Evolutionary conservation across 2,329 filamentous ascomycete genomes (phyloP).

Genomic region (Elsinoe perseae): DNA sequence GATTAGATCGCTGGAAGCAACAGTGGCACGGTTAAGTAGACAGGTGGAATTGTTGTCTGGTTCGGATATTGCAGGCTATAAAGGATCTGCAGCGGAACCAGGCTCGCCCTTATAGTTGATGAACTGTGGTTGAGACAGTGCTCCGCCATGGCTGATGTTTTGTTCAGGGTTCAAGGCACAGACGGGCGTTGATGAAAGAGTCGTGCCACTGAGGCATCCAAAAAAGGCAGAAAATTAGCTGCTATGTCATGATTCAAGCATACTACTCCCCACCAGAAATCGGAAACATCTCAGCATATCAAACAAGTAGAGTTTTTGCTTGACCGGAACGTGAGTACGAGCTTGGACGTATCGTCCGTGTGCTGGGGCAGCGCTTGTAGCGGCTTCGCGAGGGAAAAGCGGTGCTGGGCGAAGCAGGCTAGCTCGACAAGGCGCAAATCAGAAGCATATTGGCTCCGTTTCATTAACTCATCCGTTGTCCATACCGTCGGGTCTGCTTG

Average conservation of each 20-base stretch:
- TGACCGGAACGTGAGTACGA: background rate
- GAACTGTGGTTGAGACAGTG: conserved; percentile 12
- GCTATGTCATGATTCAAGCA: conserved; percentile 5
- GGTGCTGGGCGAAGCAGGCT: conserved; percentile 9
- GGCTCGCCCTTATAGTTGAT: conserved; percentile 11
- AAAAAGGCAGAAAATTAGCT: conserved; percentile 4
- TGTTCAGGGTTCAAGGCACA: conserved; percentile 8
- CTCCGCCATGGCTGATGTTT: conserved; percentile 12
- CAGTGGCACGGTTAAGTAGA: conserved; percentile 13
- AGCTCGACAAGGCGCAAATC: conserved; percentile 10
- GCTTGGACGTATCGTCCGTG: background rate
- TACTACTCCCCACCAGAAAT: background rate
- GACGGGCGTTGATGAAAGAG: background rate
- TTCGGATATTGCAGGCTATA: conserved; percentile 5
- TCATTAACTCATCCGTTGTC: conserved; percentile 9
- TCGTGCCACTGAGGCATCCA: conserved; percentile 1
- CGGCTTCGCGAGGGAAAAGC: conserved; percentile 1
- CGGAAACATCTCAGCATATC: background rate
- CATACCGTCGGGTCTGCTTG: conserved; percentile 11
- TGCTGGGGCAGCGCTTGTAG: conserved; percentile 3
- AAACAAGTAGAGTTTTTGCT: conserved; percentile 8
- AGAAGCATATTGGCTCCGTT: conserved; percentile 11
- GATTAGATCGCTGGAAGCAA: conserved; percentile 14
- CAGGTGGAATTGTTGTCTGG: conserved; percentile 13
- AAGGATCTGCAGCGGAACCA: conserved; percentile 9